Conservation (phyloP, 176 grass and related monocot species). For the Raddia distichophylla region DNA sequence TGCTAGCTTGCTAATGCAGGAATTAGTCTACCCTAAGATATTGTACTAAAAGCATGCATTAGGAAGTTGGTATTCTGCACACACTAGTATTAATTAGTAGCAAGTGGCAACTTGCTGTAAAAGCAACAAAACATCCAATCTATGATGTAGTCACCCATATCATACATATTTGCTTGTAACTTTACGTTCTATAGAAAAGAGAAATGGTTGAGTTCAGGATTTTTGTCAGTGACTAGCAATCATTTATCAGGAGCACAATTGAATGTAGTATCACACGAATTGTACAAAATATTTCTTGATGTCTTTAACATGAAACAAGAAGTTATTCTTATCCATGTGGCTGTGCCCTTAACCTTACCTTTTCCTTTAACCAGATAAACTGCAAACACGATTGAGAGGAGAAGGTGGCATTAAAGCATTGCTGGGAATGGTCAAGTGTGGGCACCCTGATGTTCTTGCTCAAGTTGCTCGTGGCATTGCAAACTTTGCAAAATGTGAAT, state of each 20-base stretch:
- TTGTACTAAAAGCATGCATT: background rate
- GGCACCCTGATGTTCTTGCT: conserved; percentile 96
- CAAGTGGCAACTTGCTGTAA: background rate
- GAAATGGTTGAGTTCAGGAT: background rate
- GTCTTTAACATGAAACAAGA: conserved; percentile 7
- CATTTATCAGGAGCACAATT: background rate
- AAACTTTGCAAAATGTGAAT: conserved; percentile 99
- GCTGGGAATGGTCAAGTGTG: conserved; percentile 94
- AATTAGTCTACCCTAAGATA: conserved; percentile 21
- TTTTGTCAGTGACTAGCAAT: background rate
- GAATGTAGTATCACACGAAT: background rate
- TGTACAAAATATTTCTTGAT: conserved; percentile 15
- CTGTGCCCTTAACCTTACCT: conserved; percentile 17
- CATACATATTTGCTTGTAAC: background rate
- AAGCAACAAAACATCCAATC: background rate
- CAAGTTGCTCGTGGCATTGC: conserved; percentile 99
- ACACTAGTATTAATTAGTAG: background rate
- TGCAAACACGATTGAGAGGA: conserved; percentile 81
- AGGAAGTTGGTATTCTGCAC: background rate
- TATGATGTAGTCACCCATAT: background rate
- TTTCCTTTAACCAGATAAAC: conserved; percentile 76
- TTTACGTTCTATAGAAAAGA: background rate
- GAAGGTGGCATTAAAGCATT: conserved; percentile 99
- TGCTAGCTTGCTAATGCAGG: conserved; percentile 20
- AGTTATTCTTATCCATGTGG: conserved; percentile 9